Evolutionary conservation across 2,329 filamentous ascomycete genomes (phyloP), one percentile per base, ranked within the genome.

Genomic region (Curvularia sp.): DNA sequence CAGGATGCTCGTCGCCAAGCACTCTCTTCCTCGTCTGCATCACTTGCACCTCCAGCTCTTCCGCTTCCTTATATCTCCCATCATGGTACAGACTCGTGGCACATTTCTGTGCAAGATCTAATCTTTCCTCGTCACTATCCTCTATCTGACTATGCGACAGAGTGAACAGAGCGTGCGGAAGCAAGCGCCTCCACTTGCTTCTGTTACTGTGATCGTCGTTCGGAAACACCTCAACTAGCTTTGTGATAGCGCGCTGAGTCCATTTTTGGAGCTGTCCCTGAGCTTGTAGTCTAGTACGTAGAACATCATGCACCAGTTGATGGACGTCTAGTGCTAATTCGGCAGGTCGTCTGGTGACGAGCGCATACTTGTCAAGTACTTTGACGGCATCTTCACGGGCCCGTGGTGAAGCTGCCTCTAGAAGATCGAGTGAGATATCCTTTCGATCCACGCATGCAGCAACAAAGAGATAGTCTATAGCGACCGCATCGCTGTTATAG

Each of bases 391-490:
- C 22, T 26, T 30, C 26, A 46, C 43, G 43, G 43, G 43, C 43
- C 43, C 30, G 43, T 13, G 43, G 43, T 24, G 43, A 60, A 26
- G 57, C 49, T 58, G 61, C 43, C 43, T 61, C 39, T 10, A 69
- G 61, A 49, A 71, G 55, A 47, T 63, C 58, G 33, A 64, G 62
- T 52, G 56, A 55, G 20, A 69, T 64, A 44, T 65, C 62, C 50
- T 67, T 69, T 57, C 38, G 55, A 31, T 65, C 55, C 26, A 83
- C 75, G 22, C 67, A 77, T 1, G 77, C 77, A n/a, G 80, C 72
- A 47, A 81, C 78, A 0, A 67, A 73, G 0, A 84, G 67, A 33
- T 80, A 55, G 0, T 75, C 54, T 35, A 74, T 75, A 2, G 80
- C 80, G 3, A 63, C 35, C 0, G 49, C 4, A 43, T 78, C 62